Base-by-base conservation (phyloP, 2,329 filamentous ascomycete genomes). In the Fusarium guadeloupense region DNA sequence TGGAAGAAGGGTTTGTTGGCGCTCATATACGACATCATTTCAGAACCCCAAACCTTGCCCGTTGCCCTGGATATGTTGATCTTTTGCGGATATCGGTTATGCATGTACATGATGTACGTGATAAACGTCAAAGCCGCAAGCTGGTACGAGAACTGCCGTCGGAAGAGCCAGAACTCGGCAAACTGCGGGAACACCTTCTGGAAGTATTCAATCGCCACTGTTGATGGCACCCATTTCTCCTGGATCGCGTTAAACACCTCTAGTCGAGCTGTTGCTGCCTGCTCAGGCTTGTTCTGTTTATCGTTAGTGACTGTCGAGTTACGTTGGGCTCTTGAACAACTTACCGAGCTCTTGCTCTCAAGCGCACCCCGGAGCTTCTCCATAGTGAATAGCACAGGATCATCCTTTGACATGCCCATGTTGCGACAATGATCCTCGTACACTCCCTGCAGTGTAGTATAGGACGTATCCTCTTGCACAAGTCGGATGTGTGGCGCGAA, bases 31-130 rank as follows among this genome's bases (percentile, higher is more conserved):
- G 95, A 92, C 77, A 98, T 91, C 46, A 98, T 83, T 76, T 99
- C 95, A 8, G 92, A 92, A 41, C 93, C 93, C 96, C 96, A 99
- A 67, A 99, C 91, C 71, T 96, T 95, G 64, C 96, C 96, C 6
- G 90, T 93, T 25, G 86, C 85, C 20, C 93, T 89, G 10, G 92
- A 90, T 71, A 99, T 96, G 77, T 91, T 90, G 75, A 98, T 89
- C 83, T 99, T 99, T 76, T 93, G 92, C 6, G 95, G 96, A 76
- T 95, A 97, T 25, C 95, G 91, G 74, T 92, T 92, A 74, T 94
- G 92, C 88, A 99, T 98, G 79, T 94, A 94, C 80, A 99, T 89
- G 55, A 97, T 90, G 74, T 98, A 99, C 5, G 95, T 98, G 90
- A 99, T 97, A 79, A 99, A 99, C 1, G 95, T 97, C 63, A 98